phyloP scores from a whole-genome alignment of 345 rosid genomes.

The Eucalyptus erythrocorys region DNA sequence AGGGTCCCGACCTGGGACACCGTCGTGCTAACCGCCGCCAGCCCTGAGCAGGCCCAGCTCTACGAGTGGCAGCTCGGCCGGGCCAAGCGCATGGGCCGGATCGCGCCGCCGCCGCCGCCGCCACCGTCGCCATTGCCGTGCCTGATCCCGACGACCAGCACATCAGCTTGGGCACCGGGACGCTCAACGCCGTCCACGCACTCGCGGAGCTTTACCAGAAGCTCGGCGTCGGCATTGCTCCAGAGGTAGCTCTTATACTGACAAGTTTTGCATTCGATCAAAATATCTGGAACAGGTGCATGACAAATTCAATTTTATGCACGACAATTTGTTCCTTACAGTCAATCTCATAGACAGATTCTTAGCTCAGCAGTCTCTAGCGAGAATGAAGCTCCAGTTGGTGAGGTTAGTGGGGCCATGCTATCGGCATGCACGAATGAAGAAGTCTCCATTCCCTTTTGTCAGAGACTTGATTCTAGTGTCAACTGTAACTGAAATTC shows the following conservation, averaged over 20 bases:
- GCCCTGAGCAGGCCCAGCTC: conserved; percentile 87
- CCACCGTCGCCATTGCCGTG: conserved; percentile 74
- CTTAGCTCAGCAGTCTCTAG: conserved; percentile 32
- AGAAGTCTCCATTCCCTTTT: conserved; percentile 76
- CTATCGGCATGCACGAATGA: conserved; percentile 87
- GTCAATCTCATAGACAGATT: too few species aligned
- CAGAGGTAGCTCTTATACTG: background rate
- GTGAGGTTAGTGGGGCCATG: too few species aligned
- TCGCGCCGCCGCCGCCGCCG: conserved; percentile 59
- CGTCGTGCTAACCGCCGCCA: conserved; percentile 86
- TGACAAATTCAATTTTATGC: too few species aligned
- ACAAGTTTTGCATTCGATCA: background rate
- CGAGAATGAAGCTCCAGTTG: conserved; percentile 74
- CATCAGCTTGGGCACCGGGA: conserved; percentile 93
- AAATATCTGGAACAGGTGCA: conserved; percentile 18
- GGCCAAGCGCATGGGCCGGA: conserved; percentile 74
- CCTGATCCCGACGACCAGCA: conserved; percentile 88
- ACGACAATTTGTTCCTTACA: too few species aligned
- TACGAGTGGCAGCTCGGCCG: conserved; percentile 87
- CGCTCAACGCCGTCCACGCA: conserved; percentile 74
- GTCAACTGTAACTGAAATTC: background rate
- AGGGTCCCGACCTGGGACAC: conserved; percentile 96
- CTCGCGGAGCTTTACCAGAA: conserved; percentile 41
- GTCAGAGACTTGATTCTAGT: conserved; percentile 51
- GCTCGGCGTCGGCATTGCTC: background rate